Evolutionary conservation across 2,329 filamentous ascomycete species (phyloP).

Genomic region (Aspergillus sp.): DNA sequence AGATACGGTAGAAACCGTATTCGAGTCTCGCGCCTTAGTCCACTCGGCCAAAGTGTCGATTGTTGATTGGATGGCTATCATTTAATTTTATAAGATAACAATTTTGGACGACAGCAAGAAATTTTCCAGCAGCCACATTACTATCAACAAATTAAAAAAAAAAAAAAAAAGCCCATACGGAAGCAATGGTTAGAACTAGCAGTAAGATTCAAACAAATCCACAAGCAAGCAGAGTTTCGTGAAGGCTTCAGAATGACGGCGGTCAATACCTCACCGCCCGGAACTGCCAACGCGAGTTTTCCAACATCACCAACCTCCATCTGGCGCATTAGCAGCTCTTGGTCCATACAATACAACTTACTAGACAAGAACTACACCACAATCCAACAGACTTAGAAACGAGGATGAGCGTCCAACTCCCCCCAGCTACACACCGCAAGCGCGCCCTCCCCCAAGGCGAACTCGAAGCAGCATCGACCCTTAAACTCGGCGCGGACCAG

Average conservation of each 20-base stretch:
- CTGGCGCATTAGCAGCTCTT: neutral
- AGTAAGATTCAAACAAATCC: too few species aligned
- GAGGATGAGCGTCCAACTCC: slow-evolving; percentile 29
- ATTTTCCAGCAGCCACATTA: too few species aligned
- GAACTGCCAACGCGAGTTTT: slow-evolving; percentile 13
- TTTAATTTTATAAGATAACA: neutral
- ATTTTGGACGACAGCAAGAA: too few species aligned
- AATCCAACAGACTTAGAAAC: too few species aligned
- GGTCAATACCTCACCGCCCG: slow-evolving; percentile 15
- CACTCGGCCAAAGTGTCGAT: neutral
- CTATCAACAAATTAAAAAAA: too few species aligned
- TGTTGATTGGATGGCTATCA: neutral
- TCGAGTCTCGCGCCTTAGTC: neutral
- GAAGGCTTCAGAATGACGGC: neutral
- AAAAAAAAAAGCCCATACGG: too few species aligned
- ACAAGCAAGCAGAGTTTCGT: neutral
- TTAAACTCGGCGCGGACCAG: slow-evolving; percentile 90
- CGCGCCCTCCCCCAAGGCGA: slow-evolving; percentile 48
- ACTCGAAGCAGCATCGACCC: slow-evolving; percentile 74
- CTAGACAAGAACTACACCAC: neutral
- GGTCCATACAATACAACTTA: neutral
- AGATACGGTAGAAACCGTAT: neutral
- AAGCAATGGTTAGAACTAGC: too few species aligned
- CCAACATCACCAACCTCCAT: slow-evolving; percentile 8
- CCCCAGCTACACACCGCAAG: slow-evolving; percentile 35